Conservation (phyloP, 108 stramenopile genomes). For the Thalassiosira profunda region DNA sequence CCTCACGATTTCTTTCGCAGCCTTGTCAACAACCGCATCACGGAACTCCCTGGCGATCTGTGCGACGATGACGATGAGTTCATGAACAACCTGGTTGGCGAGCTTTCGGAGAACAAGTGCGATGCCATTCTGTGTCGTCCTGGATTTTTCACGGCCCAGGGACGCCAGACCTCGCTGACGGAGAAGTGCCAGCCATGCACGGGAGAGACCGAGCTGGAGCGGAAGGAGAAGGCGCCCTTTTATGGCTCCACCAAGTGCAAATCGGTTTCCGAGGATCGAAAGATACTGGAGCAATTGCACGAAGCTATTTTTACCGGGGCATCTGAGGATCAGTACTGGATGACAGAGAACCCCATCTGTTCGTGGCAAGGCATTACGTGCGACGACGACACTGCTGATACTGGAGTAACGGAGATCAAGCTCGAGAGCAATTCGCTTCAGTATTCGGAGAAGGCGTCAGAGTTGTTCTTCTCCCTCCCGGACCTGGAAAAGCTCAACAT, state of each 20-base stretch:
- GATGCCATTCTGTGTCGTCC: conserved; percentile 87
- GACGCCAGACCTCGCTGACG: conserved; percentile 52
- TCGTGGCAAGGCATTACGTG: conserved; percentile 71
- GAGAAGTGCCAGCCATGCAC: conserved; percentile 51
- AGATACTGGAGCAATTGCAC: conserved; percentile 54
- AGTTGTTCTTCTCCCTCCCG: conserved; percentile 41
- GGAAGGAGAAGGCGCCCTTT: conserved; percentile 31
- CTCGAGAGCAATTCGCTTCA: conserved; percentile 52
- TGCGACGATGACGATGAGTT: conserved; percentile 69
- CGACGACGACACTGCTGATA: conserved; percentile 39
- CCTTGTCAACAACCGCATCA: conserved; percentile 71
- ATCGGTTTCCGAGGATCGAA: conserved; percentile 49
- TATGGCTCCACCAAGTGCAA: conserved; percentile 63
- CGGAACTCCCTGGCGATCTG: conserved; percentile 56
- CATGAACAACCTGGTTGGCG: conserved; percentile 69
- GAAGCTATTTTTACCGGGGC: conserved; percentile 31
- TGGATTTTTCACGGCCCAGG: conserved; percentile 65
- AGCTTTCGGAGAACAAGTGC: conserved; percentile 61
- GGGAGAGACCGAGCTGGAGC: conserved; percentile 11
- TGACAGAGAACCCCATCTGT: conserved; percentile 54
- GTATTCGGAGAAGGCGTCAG: conserved; percentile 22
- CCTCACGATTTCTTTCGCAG: background rate
- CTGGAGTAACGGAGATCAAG: conserved; percentile 39
- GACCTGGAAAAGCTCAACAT: conserved; percentile 29
- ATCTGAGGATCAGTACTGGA: conserved; percentile 35